Evolutionary conservation across 768 basidiomycete species (phyloP).

Genomic region (Tylopilus balloui): DNA sequence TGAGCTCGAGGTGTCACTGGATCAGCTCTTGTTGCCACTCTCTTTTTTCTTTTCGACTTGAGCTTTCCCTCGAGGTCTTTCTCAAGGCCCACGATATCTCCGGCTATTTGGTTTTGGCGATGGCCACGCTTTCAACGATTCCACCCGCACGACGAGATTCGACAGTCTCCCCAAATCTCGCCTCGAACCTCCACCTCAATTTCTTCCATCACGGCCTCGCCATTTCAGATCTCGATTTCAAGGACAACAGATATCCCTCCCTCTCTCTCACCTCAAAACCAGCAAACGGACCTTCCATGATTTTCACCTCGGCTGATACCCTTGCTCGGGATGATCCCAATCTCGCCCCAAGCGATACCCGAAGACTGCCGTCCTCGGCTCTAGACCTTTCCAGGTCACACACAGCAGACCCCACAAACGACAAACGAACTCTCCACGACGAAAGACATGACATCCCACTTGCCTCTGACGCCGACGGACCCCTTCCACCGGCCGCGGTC

Average conservation of each 20-base stretch:
- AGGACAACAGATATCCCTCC: slow-evolving; percentile 56
- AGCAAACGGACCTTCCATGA: slow-evolving; percentile 28
- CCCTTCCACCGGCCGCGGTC: slow-evolving; percentile 31
- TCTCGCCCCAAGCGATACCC: slow-evolving; percentile 11
- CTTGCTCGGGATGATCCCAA: slow-evolving; percentile 22
- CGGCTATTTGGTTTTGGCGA: slow-evolving; percentile 21
- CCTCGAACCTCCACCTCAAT: slow-evolving; percentile 34
- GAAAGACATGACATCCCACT: slow-evolving; percentile 17
- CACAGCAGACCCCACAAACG: slow-evolving; percentile 14
- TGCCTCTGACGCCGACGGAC: slow-evolving; percentile 12
- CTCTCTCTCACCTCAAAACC: slow-evolving; percentile 25
- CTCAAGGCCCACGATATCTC: slow-evolving; percentile 18
- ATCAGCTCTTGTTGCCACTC: slow-evolving; percentile 7
- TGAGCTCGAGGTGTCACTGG: background rate
- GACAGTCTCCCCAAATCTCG: slow-evolving; percentile 25
- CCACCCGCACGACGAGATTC: slow-evolving; percentile 42
- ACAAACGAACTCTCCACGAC: slow-evolving; percentile 24
- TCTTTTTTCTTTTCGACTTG: slow-evolving; percentile 4
- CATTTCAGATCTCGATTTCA: slow-evolving; percentile 57
- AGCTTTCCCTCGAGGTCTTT: slow-evolving; percentile 14
- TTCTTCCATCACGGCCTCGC: slow-evolving; percentile 50
- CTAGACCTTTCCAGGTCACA: slow-evolving; percentile 14
- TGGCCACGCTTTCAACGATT: slow-evolving; percentile 49
- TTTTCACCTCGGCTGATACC: slow-evolving; percentile 26
- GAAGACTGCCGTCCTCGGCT: slow-evolving; percentile 9